phyloP scores from a whole-genome alignment of 805 yeast genomes.

The Yarrowia keelungensis region DNA sequence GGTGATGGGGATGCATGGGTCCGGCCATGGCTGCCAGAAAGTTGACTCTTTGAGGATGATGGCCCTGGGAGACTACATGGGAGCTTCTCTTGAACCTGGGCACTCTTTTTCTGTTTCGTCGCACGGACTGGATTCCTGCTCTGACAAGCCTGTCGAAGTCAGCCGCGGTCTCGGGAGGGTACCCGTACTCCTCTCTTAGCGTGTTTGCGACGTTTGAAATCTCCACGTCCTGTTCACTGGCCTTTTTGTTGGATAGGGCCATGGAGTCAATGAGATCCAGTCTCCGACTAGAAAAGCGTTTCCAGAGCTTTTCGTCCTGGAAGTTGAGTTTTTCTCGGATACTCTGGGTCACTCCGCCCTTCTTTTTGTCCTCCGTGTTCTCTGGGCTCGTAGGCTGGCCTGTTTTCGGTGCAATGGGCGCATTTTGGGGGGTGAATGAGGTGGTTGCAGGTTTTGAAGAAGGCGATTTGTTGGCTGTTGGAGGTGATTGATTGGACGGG shows the following conservation, averaged over 20 bases:
- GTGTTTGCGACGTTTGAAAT: constrained; percentile 79
- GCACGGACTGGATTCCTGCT: constrained; percentile 91
- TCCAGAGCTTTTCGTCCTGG: constrained; percentile 85
- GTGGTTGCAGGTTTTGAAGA: neutral
- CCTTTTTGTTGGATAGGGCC: constrained; percentile 70
- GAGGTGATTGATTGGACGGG: too few species aligned
- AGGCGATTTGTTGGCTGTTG: too few species aligned
- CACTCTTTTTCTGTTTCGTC: constrained; percentile 68
- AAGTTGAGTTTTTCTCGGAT: constrained; percentile 72
- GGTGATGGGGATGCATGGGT: constrained; percentile 26
- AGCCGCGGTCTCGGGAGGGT: constrained; percentile 59
- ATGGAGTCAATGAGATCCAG: constrained; percentile 84
- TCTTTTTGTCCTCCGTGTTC: constrained; percentile 23
- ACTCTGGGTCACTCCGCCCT: constrained; percentile 59
- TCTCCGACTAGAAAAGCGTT: constrained; percentile 86
- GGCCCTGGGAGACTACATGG: constrained; percentile 1
- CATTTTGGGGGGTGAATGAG: constrained; percentile 17
- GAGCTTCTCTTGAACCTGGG: constrained; percentile 36
- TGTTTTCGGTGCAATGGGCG: neutral
- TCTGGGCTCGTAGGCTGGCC: constrained; percentile 16
- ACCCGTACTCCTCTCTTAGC: constrained; percentile 78
- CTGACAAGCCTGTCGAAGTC: constrained; percentile 91
- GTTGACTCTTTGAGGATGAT: constrained; percentile 31
- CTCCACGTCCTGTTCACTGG: constrained; percentile 89
- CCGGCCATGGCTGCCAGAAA: constrained; percentile 37